Conservation (phyloP, 805 yeast species). For the Sungouiella blattae region DNA sequence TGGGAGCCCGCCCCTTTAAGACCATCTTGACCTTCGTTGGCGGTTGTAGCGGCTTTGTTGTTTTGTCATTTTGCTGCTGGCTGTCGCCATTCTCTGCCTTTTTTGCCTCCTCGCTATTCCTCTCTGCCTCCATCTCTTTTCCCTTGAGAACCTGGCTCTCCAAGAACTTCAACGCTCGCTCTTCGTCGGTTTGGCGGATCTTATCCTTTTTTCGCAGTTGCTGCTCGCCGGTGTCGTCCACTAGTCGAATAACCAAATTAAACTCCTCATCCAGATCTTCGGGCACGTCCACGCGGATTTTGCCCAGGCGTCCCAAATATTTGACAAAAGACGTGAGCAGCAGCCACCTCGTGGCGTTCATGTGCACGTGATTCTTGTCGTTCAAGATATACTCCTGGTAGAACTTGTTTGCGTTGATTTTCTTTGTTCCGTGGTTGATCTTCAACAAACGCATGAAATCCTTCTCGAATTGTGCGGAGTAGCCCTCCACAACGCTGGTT, state of each 20-base stretch:
- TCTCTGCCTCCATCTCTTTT: not conserved
- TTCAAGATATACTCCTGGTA: slow-evolving; percentile 81
- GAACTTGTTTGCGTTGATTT: slow-evolving; percentile 74
- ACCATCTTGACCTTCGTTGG: slow-evolving; percentile 11
- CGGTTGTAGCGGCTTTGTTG: too few relatives aligned
- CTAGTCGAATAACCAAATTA: slow-evolving; percentile 29
- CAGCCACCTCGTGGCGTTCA: slow-evolving; percentile 84
- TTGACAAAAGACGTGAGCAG: slow-evolving; percentile 66
- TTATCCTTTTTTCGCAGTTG: slow-evolving; percentile 2
- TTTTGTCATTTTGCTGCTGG: slow-evolving; percentile 1
- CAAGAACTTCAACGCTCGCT: slow-evolving; percentile 10
- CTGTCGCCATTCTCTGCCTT: not conserved
- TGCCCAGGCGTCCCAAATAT: slow-evolving; percentile 53
- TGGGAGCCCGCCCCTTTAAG: slow-evolving; percentile 10
- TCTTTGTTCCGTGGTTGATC: slow-evolving; percentile 76
- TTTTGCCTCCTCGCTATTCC: not conserved
- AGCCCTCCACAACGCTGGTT: slow-evolving; percentile 51
- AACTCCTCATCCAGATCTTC: slow-evolving; percentile 33
- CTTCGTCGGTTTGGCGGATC: slow-evolving; percentile 14
- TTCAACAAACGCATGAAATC: slow-evolving; percentile 64
- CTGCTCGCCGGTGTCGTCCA: slow-evolving; percentile 19
- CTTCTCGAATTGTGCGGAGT: slow-evolving; percentile 53
- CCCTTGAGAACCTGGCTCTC: not conserved
- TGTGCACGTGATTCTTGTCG: slow-evolving; percentile 80
- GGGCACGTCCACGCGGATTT: slow-evolving; percentile 44